phyloP scores from a whole-genome alignment of 2,329 filamentous ascomycete genomes.

The Ceratocystiopsis brevicomis region DNA sequence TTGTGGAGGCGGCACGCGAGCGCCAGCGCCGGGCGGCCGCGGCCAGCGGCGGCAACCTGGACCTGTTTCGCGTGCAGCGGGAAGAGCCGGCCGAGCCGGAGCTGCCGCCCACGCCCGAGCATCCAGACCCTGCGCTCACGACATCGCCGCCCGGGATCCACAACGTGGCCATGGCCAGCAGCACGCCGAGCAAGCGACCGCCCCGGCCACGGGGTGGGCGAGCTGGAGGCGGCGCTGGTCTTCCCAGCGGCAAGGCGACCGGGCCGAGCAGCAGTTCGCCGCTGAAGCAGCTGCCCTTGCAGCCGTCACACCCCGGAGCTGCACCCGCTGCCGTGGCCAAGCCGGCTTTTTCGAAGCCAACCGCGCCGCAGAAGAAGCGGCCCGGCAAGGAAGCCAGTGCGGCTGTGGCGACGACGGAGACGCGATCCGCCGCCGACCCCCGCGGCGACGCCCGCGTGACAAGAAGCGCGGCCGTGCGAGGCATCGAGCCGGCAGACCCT shows the following conservation, averaged over 20 bases:
- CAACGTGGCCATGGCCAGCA: constrained; percentile 17
- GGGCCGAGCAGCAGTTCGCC: constrained; percentile 28
- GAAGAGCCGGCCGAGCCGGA: constrained; percentile 36
- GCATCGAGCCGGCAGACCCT: constrained; percentile 22
- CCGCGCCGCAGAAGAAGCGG: too few species aligned
- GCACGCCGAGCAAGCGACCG: constrained; percentile 28
- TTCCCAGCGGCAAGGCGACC: constrained; percentile 5
- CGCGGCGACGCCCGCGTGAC: neutral
- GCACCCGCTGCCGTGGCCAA: too few species aligned
- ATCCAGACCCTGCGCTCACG: constrained; percentile 32
- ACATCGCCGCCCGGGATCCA: constrained; percentile 41
- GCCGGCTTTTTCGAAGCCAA: too few species aligned
- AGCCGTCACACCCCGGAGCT: neutral
- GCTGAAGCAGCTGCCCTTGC: constrained; percentile 23
- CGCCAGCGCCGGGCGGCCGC: constrained; percentile 10
- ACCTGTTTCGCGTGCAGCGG: constrained; percentile 14
- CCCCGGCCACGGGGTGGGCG: too few species aligned
- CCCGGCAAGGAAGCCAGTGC: too few species aligned
- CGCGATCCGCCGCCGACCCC: neutral
- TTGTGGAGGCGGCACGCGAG: constrained; percentile 18
- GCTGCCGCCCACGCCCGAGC: constrained; percentile 38
- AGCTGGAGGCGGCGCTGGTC: neutral
- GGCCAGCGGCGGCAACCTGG: constrained; percentile 11
- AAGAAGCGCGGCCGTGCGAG: constrained; percentile 18
- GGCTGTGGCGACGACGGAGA: too few species aligned